Percentiles rank a stretch among this genome's conserved stretches.
Conservation (phyloP, 208 protist genomes). For the Leptomonas pyrrhocoris region DNA sequence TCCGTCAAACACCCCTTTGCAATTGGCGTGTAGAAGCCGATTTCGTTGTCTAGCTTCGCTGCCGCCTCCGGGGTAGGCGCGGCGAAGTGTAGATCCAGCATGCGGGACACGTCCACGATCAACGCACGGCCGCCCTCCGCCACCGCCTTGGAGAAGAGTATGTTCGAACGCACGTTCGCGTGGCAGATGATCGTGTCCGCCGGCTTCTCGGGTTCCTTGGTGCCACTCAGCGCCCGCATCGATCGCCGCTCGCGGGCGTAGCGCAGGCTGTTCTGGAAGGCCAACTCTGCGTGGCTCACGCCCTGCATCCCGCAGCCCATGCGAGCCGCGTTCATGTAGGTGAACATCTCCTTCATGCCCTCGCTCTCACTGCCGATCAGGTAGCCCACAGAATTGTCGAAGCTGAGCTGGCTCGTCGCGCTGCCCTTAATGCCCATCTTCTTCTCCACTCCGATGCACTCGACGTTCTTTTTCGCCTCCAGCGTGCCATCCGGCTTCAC, state of each 20-base stretch:
- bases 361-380: constrained; percentile 81
- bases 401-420: constrained; percentile 80
- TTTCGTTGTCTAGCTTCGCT: constrained; percentile 59
- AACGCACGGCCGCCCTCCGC: constrained; percentile 86
- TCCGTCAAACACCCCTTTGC: constrained; percentile 85
- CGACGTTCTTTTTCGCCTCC: constrained; percentile 63
- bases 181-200: constrained; percentile 77
- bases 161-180: constrained; percentile 79
- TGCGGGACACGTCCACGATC: constrained; percentile 67
- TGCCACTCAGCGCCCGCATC: constrained; percentile 62
- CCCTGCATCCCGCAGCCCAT: constrained; percentile 81
- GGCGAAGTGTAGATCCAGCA: constrained; percentile 60
- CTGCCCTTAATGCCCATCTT: constrained; percentile 92
- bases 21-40: constrained; percentile 89
- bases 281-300: constrained; percentile 78
- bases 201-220: constrained; percentile 54
- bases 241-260: constrained; percentile 81
- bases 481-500: constrained; percentile 71
- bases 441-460: constrained; percentile 71
- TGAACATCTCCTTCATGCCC: constrained; percentile 92
- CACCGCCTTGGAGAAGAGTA: constrained; percentile 84
- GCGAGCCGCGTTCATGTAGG: constrained; percentile 88
- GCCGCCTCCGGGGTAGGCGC: constrained; percentile 27
- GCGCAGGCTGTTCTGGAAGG: constrained; percentile 82
- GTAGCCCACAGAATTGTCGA: constrained; percentile 84